These are phyloP conservation scores for Penicillium sp. DNA, from an alignment of 2,329 filamentous ascomycete genomes.

Conservation along the genomic window DNA sequence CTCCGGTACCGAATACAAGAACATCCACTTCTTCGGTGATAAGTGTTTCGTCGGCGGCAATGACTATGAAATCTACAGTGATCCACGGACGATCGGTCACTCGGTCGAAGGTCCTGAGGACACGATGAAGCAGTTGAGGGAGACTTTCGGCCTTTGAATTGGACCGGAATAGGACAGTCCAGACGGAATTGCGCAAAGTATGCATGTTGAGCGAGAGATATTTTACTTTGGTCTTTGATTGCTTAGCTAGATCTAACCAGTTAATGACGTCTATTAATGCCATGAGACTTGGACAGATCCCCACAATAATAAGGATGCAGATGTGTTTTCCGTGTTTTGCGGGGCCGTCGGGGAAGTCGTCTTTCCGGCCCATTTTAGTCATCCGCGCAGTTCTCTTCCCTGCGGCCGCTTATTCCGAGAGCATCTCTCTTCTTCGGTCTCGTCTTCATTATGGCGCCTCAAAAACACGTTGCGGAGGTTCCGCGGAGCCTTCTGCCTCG, in stretches of 20 bases:
- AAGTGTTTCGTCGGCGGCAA: slow-evolving; percentile 89
- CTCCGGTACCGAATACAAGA: slow-evolving; percentile 60
- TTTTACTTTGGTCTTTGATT: neutral
- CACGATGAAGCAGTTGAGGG: slow-evolving; percentile 70
- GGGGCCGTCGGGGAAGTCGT: slow-evolving; percentile 7
- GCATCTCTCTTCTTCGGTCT: neutral
- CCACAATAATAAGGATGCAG: too few relatives aligned
- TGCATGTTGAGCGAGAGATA: slow-evolving; percentile 9
- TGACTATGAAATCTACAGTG: slow-evolving; percentile 88
- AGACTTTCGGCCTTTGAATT: slow-evolving; percentile 64
- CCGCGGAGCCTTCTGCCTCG: slow-evolving; percentile 41
- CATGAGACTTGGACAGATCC: too few relatives aligned
- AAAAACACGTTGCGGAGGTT: slow-evolving; percentile 40
- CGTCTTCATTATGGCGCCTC: slow-evolving; percentile 34
- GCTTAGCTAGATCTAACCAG: slow-evolving; percentile 6
- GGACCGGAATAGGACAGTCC: neutral
- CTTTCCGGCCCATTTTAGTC: slow-evolving; percentile 13
- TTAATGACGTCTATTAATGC: too few relatives aligned
- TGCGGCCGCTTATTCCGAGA: slow-evolving; percentile 4
- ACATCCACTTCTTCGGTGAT: slow-evolving; percentile 96
- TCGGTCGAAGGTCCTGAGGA: slow-evolving; percentile 75
- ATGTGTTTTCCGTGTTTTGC: slow-evolving; percentile 12
- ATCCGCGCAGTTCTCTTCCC: slow-evolving; percentile 5
- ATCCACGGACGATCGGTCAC: slow-evolving; percentile 77
- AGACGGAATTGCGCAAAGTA: slow-evolving; percentile 15